A percentile compares a stretch with the other conserved stretches of the same genome.
Conservation (phyloP, 129 eudicot species). For the Erigeron canadensis region DNA sequence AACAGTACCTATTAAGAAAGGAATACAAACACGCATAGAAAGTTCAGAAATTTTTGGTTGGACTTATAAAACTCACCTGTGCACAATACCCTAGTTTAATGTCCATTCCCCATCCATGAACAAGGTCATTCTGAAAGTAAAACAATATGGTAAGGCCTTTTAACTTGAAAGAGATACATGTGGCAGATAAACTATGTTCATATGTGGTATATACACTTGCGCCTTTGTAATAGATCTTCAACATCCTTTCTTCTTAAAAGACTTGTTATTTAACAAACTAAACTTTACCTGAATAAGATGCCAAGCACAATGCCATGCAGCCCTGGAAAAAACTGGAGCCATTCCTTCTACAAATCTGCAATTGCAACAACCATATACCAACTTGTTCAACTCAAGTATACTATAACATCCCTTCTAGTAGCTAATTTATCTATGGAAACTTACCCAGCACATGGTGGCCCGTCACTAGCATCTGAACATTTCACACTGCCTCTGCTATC, state of each 20-base stretch:
- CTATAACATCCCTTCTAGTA: not conserved
- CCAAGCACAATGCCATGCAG: slow-evolving; percentile 99
- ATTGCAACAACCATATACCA: not conserved
- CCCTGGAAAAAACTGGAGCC: slow-evolving; percentile 98
- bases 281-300: slow-evolving; percentile 84
- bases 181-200: not conserved
- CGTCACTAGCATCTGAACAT: slow-evolving; percentile 71
- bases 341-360: slow-evolving; percentile 99
- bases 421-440: slow-evolving; percentile 9
- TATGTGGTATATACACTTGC: not conserved
- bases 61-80: slow-evolving; percentile 54
- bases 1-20: not conserved
- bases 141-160: slow-evolving; percentile 1
- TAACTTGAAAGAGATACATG: not conserved
- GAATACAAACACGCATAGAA: slow-evolving; percentile 5
- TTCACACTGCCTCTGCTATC: slow-evolving; percentile 74
- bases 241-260: no score
- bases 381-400: not conserved
- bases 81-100: slow-evolving; percentile 97
- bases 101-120: slow-evolving; percentile 99
- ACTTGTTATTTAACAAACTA: not conserved
- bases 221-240: not conserved
- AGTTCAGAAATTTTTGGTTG: not conserved
- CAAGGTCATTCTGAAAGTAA: slow-evolving; percentile 80
- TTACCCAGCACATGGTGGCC: slow-evolving; percentile 99